phyloP scores from a whole-genome alignment of 73 alveolate species.

The Tetrahymena elliotti region DNA sequence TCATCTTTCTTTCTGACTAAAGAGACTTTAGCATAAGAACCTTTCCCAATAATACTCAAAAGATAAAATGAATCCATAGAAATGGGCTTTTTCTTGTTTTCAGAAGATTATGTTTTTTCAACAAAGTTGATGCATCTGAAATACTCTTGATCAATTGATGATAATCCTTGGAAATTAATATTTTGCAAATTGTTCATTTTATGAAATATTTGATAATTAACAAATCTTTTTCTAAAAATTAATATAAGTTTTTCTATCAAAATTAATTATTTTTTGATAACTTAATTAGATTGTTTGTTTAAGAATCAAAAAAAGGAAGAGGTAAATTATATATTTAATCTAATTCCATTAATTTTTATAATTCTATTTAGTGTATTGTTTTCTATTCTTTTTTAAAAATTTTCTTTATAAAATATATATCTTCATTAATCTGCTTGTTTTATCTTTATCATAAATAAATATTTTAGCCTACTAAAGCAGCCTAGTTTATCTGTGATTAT shows the following conservation, averaged over 20 bases:
- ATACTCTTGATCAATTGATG: neutral
- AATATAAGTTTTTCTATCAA: neutral
- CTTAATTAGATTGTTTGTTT: too few species aligned
- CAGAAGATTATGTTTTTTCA: neutral
- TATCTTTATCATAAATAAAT: neutral
- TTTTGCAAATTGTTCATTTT: neutral
- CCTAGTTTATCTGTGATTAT: neutral
- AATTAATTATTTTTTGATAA: neutral
- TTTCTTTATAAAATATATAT: too few species aligned
- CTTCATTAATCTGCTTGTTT: neutral
- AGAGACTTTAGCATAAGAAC: conserved; percentile 45
- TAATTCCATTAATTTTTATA: neutral
- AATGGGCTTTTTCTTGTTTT: neutral
- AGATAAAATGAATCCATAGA: conserved; percentile 7
- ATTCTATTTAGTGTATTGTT: neutral
- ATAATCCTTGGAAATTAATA: neutral
- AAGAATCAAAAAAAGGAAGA: neutral
- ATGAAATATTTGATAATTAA: neutral
- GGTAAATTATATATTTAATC: neutral
- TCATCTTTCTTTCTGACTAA: conserved; percentile 40
- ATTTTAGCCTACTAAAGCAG: neutral
- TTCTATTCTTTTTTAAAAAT: neutral
- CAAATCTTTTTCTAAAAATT: neutral
- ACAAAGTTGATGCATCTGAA: neutral
- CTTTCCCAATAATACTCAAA: conserved; percentile 37